Evolutionary conservation across 306 rosid genomes (phyloP), one percentile per base, ranked within the genome.

Genomic region (Quillaja saponaria): DNA sequence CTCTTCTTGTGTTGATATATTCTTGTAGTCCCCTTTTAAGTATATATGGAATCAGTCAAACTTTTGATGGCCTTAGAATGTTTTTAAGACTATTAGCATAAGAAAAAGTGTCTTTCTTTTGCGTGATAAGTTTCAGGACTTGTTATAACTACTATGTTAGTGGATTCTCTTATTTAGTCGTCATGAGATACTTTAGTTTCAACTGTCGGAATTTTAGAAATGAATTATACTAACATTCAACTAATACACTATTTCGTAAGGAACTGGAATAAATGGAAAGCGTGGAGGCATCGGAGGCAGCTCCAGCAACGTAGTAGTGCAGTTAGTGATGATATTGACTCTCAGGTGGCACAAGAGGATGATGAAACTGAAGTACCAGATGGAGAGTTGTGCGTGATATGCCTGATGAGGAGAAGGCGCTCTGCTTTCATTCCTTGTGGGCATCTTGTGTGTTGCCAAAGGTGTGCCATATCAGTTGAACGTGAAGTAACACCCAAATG

Each of bases 361-460:
- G 95, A 84, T 58, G 63, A 35, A 11, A 85, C 70, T 51, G 81
- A 82, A 31, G 77, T 92, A 64, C 82, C 90, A 14, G 95, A 84
- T 9, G 95, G 92, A 56, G 80, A 81, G 68, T 65, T 92, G 73
- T 92, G 98, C 17, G 90, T 82, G 46, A 81, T 92, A 69, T 92
- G 96, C 67, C 72, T 88, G 66, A 82, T 62, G 80, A 84, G 96
- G 67, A 92, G 95, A 80, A 88, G 87, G 76, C 84, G 94, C 41
- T 86, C 90, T 13, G 94, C 84, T 9, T 92, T 92, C 64, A 69
- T 88, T 59, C 98, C 96, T 0, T 92, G 95, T 20, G 98, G 95
- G 34, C 98, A 88, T 78, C 77, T 84, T 19, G 96, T 92, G 39
- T 88, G 98, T 47, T 92, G 98, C 81, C 87, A 77, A 46, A 69